Evolutionary conservation across 2,329 filamentous ascomycete species (phyloP), one percentile per base, ranked within the genome.

Genomic region (Aspergillus sp.): DNA sequence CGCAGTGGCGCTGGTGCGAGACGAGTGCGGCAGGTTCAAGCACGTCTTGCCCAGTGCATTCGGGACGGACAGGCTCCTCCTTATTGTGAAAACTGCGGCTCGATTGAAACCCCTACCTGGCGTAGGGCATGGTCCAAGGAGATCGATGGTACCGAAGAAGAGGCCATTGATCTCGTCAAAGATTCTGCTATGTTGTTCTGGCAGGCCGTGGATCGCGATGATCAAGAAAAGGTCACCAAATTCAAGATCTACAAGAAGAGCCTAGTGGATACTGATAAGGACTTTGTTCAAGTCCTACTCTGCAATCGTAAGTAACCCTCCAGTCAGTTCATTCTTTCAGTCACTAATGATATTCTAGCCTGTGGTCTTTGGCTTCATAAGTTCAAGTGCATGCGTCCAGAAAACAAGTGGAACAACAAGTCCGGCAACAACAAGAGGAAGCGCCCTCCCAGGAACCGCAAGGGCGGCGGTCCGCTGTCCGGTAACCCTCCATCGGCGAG

Each of bases 91-190:
- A 96, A 98, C 69, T 99, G 95, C 69, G 95, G 95, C 5, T 90
- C 92, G 6, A 96, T 99, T 59, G 91, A 98, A 69, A 99, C 95
- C 0, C 91, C 94, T 0, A 97, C 94, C 0, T 99, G 95, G 95
- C 88, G 95, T 62, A 95, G 94, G 71, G 91, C 95, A 11, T 97
- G 90, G 83, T 87, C 88, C n/a, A 91, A 92, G 70, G 83, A 90
- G 7, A 83, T 88, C 49, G 80, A 86, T 15, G 92, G 91, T 1
- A 83, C 83, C 32, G 91, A 92, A 0, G 83, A 85, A 3, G 86
- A 88, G 61, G 83, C 90, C 50, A 86, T 91, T 60, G 86, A 89
- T 57, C 90, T 88, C 0, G 87, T 90, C 61, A 88, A 89, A 68
- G 88, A 89, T 50, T 89, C 90, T 1, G 84, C 84, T 53, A 86